These are phyloP conservation scores for Moesziomyces aphidis DNA, from an alignment of 1,284 basidiomycete species.

Conservation along the genomic window DNA sequence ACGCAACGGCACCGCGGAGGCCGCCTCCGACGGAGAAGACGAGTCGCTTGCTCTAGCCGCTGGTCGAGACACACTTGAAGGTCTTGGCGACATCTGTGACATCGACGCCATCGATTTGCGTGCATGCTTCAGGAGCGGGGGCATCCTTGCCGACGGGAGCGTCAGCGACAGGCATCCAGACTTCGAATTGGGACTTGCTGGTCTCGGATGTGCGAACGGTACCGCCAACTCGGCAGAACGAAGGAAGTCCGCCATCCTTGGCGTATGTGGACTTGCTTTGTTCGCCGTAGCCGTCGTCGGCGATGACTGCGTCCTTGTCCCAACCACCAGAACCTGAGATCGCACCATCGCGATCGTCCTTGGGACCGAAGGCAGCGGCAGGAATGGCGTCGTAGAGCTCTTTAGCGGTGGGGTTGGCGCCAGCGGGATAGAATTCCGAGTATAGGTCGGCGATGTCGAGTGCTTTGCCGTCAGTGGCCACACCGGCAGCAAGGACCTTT, in stretches of 20 bases:
- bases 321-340: constrained; percentile 29
- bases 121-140: not conserved
- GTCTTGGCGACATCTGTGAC: not conserved
- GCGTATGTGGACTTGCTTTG: not conserved
- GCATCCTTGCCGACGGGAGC: no score
- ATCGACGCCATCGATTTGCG: not conserved
- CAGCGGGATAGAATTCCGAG: constrained; percentile 23
- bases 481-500: constrained; percentile 16
- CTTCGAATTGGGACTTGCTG: constrained; percentile 39
- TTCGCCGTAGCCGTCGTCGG: constrained; percentile 44
- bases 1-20: constrained; percentile 32
- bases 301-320: constrained; percentile 18
- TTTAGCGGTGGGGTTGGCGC: constrained; percentile 29
- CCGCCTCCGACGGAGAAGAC: constrained; percentile 46
- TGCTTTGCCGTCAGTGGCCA: constrained; percentile 4
- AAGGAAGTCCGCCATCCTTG: constrained; percentile 34
- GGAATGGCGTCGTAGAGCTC: constrained; percentile 37
- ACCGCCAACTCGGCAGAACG: constrained; percentile 51
- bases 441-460: constrained; percentile 10
- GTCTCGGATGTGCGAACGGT: constrained; percentile 23
- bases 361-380: constrained; percentile 8
- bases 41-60: constrained; percentile 40
- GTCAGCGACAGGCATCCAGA: constrained; percentile 44
- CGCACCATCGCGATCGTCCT: constrained; percentile 27
- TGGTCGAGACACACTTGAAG: constrained; percentile 22